These are phyloP conservation scores for Rhododendron williamsianum DNA, from an alignment of 148 eudicot genomes.

Conservation along the genomic window DNA sequence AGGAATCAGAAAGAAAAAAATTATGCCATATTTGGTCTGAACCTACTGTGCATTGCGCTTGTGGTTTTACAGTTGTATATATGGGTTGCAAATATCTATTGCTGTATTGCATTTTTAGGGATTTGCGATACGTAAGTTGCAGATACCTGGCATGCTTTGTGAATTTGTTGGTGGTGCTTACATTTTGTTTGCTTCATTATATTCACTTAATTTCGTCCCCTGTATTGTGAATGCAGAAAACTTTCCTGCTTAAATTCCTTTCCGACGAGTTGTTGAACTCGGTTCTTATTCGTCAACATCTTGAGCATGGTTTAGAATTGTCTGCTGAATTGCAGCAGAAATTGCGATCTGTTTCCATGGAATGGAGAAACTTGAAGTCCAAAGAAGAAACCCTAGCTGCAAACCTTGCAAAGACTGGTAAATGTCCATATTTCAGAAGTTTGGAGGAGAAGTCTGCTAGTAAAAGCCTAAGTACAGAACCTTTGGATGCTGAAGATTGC, in stretches of 20 bases:
- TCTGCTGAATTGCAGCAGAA: conserved; percentile 51
- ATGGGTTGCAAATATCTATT: not conserved
- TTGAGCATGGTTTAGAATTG: conserved; percentile 45
- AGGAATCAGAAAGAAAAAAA: not conserved
- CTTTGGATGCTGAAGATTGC: conserved; percentile 23
- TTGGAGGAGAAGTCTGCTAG: conserved; percentile 14
- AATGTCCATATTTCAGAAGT: conserved; percentile 10
- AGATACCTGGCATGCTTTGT: not conserved
- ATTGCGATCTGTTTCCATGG: conserved; percentile 38
- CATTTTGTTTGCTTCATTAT: not conserved
- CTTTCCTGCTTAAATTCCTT: conserved; percentile 42
- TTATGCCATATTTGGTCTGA: not conserved
- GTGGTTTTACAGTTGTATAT: not conserved
- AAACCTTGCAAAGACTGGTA: conserved; percentile 24
- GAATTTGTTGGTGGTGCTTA: not conserved
- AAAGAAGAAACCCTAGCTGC: conserved; percentile 41
- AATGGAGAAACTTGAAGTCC: conserved; percentile 40
- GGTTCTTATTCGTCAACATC: conserved; percentile 42
- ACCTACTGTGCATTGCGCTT: not conserved
- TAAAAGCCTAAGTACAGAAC: conserved; percentile 17
- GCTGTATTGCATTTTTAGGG: not conserved
- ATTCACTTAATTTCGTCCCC: not conserved
- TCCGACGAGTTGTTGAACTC: conserved; percentile 60
- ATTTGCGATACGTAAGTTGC: not conserved
- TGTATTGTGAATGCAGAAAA: conserved; percentile 40